Percentiles rank a stretch among this genome's conserved stretches.
Evolutionary conservation across 139 green algal genomes (phyloP).

Genomic region (Picochlorum costavermella): DNA sequence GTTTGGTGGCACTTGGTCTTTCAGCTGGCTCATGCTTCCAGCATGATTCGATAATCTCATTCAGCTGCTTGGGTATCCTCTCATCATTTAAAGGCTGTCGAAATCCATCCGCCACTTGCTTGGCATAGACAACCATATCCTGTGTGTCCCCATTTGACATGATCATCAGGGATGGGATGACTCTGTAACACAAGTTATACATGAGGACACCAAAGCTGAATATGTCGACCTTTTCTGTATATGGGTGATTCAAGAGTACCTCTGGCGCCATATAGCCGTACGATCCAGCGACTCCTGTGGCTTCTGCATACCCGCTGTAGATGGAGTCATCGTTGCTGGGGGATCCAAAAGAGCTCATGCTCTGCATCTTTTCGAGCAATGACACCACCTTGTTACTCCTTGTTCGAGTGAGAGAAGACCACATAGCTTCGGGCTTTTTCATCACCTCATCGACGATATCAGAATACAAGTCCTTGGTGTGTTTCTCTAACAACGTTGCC

Average conservation of each 20-base stretch:
- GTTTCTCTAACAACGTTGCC: constrained; percentile 16
- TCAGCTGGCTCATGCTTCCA: constrained; percentile 29
- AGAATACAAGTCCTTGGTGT: neutral
- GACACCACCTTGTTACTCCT: neutral
- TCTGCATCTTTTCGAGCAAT: neutral
- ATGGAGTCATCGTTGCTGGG: neutral
- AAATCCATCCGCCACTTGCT: constrained; percentile 35
- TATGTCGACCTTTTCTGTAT: constrained; percentile 71
- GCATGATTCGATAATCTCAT: constrained; percentile 43
- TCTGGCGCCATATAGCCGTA: constrained; percentile 33
- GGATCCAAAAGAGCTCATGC: neutral
- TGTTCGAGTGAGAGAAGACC: neutral
- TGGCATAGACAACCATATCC: constrained; percentile 5
- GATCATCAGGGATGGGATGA: constrained; percentile 49
- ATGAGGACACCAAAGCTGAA: constrained; percentile 70
- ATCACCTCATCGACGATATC: neutral
- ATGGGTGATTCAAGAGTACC: constrained; percentile 24
- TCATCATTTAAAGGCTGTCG: constrained; percentile 23
- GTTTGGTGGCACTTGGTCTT: constrained; percentile 1
- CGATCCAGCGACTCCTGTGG: constrained; percentile 31
- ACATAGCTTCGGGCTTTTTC: neutral
- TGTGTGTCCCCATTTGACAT: constrained; percentile 33
- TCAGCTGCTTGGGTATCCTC: constrained; percentile 33
- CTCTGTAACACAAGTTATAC: constrained; percentile 62
- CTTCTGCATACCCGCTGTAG: neutral